Evolutionary conservation across 2,329 filamentous ascomycete species (phyloP).

Genomic region (Penicillium sp.): DNA sequence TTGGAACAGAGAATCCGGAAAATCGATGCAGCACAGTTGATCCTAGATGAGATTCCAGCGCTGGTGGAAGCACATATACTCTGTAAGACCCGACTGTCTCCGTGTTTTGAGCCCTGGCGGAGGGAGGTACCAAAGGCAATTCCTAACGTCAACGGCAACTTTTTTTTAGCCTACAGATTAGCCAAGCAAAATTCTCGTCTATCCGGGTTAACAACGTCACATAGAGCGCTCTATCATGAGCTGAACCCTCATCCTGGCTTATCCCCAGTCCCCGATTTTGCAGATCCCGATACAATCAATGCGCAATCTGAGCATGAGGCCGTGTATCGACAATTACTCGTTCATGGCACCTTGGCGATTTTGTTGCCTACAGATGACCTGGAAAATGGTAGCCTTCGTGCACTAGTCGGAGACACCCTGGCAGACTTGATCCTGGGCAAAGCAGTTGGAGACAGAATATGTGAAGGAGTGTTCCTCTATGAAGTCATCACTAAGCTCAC

Average conservation of each 20-base stretch:
- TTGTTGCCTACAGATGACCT: slow-evolving; percentile 90
- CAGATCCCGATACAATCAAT: slow-evolving; percentile 51
- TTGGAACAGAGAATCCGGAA: slow-evolving; percentile 82
- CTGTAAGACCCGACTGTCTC: slow-evolving; percentile 54
- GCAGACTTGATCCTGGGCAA: slow-evolving; percentile 88
- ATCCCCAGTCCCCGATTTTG: slow-evolving; percentile 67
- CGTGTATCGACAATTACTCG: slow-evolving; percentile 83
- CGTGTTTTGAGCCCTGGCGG: neutral
- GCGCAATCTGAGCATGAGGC: slow-evolving; percentile 75
- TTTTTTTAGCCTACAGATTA: slow-evolving; percentile 66
- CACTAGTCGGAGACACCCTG: slow-evolving; percentile 81
- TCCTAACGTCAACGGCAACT: slow-evolving; percentile 20
- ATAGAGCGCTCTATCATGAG: slow-evolving; percentile 76
- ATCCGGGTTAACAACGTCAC: slow-evolving; percentile 60
- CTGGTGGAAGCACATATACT: slow-evolving; percentile 76
- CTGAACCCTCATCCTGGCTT: slow-evolving; percentile 78
- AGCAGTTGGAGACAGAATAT: slow-evolving; percentile 73
- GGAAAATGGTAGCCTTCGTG: slow-evolving; percentile 79
- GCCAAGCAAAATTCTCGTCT: slow-evolving; percentile 60
- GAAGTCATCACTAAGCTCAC: slow-evolving; percentile 75
- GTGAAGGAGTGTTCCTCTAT: slow-evolving; percentile 86
- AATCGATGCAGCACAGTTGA: slow-evolving; percentile 76
- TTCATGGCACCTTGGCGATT: slow-evolving; percentile 75
- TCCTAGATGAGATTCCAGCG: slow-evolving; percentile 85
- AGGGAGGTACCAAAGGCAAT: neutral